Evolutionary conservation across 2,329 filamentous ascomycete species (phyloP).

Genomic region (Epicoccum nigrum): DNA sequence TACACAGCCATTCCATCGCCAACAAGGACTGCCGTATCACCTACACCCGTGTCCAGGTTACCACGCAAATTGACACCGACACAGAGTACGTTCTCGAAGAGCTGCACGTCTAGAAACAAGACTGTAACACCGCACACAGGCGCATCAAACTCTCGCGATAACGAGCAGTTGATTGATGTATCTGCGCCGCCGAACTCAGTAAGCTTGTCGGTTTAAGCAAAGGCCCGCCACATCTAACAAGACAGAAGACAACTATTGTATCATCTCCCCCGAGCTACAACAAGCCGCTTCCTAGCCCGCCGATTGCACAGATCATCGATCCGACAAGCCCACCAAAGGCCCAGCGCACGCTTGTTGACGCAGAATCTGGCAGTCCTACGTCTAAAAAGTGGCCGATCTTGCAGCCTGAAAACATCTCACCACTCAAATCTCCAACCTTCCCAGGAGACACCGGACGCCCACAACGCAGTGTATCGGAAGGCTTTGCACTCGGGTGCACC

Average conservation of each 20-base stretch:
- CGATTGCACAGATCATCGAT: conserved; percentile 41
- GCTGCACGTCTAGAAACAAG: background rate
- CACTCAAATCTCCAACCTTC: background rate
- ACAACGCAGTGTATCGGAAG: conserved; percentile 13
- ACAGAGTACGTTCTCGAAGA: conserved; percentile 2
- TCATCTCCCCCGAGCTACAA: conserved; percentile 20
- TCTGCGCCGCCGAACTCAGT: background rate
- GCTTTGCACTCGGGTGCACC: background rate
- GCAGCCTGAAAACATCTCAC: conserved; percentile 28
- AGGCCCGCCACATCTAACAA: conserved; percentile 4
- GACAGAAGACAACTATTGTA: conserved; percentile 8
- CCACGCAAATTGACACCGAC: conserved; percentile 33
- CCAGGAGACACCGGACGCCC: background rate
- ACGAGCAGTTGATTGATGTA: background rate
- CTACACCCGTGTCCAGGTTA: conserved; percentile 32
- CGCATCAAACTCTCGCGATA: conserved; percentile 6
- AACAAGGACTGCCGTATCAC: conserved; percentile 2
- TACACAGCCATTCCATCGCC: conserved; percentile 1
- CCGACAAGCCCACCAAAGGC: conserved; percentile 44
- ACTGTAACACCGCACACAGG: background rate
- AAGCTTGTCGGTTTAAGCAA: background rate
- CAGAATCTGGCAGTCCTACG: conserved; percentile 41
- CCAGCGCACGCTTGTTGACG: conserved; percentile 49
- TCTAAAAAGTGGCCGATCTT: conserved; percentile 38
- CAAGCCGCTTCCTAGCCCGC: conserved; percentile 51